Evolutionary conservation across 106 monocot species (phyloP).

Genomic region (Dendrobium catenatum): DNA sequence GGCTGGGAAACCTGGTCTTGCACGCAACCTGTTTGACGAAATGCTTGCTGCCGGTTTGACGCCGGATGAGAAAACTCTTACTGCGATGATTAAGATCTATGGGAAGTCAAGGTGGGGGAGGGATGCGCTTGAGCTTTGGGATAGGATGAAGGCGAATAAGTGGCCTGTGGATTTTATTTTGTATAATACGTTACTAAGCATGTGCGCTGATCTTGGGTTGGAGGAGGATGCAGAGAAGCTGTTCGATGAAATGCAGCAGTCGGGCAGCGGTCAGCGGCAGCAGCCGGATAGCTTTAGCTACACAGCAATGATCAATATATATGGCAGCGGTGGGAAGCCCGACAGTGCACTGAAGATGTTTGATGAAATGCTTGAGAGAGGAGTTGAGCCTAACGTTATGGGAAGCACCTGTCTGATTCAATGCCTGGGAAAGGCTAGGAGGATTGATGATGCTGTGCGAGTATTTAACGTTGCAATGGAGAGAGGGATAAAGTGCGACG

Average conservation of each 20-base stretch:
- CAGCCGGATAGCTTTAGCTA: constrained; percentile 82
- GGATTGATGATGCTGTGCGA: constrained; percentile 55
- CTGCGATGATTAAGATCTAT: constrained; percentile 76
- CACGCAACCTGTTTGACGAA: constrained; percentile 71
- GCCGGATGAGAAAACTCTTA: constrained; percentile 79
- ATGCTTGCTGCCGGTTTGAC: constrained; percentile 49
- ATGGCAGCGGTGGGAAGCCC: constrained; percentile 50
- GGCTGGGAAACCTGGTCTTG: constrained; percentile 68
- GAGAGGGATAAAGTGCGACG: constrained; percentile 61
- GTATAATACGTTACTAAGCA: constrained; percentile 79
- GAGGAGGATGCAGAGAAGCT: constrained; percentile 73
- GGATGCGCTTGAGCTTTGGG: constrained; percentile 82
- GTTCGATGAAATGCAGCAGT: constrained; percentile 75
- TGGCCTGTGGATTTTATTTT: constrained; percentile 82
- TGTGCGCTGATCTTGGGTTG: constrained; percentile 83
- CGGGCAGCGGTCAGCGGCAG: neutral
- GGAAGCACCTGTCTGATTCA: constrained; percentile 79
- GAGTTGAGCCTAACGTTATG: constrained; percentile 71
- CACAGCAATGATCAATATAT: constrained; percentile 83
- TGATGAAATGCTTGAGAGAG: constrained; percentile 58
- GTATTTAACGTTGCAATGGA: constrained; percentile 44
- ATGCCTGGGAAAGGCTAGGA: constrained; percentile 64
- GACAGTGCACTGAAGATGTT: constrained; percentile 59
- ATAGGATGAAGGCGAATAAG: constrained; percentile 57
- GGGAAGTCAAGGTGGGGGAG: constrained; percentile 75